Evolutionary conservation across 1,284 basidiomycete species (phyloP), one percentile per base, ranked within the genome.

Genomic region (Singerocomus inundabilis): DNA sequence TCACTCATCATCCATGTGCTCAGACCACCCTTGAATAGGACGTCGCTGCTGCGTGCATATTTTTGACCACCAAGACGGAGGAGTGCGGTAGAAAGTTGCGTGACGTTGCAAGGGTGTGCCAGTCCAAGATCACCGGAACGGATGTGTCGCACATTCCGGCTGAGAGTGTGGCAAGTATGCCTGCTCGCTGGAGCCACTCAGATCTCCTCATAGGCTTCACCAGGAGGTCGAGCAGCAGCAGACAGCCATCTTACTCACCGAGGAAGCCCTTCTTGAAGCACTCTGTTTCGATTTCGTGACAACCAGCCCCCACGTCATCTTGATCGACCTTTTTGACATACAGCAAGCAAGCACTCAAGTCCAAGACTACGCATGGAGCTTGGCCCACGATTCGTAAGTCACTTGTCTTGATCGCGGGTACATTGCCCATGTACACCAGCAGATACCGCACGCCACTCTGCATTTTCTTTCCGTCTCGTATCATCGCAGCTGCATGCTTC

Each of bases 281-380:
- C 75, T 97, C 5, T 96, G 93, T 71, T 97, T 97, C 64, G 94
- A 97, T 68, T 88, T 95, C 63, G 80, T 86, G 31, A 82, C 94
- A 18, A 82, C 84, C 53, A 92, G 85, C 58, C 91, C 93, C 18
- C 93, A 94, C 62, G 79, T 82, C 24, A 76, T 86, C 43, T 72
- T 94, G 35, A 81, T 83, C 37, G 83, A 83, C 58, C 72, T 85
- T 18, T 86, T 84, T 61, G 78, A 82, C 46, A 70, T 74, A 5
- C 70, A 76, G 35, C 74, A 77, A 55, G 72, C 75, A 43, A 74
- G 74, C 31, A 49, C 61, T 21, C 62, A 73, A 16, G 66, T 87
- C 26, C 81, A 86, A 62, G 85, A 90, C 60, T 84, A 81, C 63
- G 82, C 88, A 15, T 92, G 89, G 88, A 86, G 84, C 54, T 75